phyloP scores from a whole-genome alignment of 2,329 filamentous ascomycete genomes.

The Parasarocladium wereldwijsianum region DNA sequence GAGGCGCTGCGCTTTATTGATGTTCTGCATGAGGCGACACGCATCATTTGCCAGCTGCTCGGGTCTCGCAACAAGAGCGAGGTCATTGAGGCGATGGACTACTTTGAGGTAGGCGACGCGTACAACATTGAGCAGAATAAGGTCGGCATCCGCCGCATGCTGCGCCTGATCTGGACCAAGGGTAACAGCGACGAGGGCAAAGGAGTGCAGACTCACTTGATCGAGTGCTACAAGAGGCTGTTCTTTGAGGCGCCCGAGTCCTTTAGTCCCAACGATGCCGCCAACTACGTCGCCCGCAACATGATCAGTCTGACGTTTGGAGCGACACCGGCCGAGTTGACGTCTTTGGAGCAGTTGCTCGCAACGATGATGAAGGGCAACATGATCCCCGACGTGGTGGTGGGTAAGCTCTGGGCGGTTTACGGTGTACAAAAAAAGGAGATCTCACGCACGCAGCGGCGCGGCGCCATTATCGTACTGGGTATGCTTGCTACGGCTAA shows the following conservation, averaged over 20 bases:
- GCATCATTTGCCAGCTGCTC: slow-evolving; percentile 70
- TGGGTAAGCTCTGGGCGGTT: slow-evolving; percentile 92
- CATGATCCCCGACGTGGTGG: slow-evolving; percentile 69
- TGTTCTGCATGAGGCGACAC: slow-evolving; percentile 70
- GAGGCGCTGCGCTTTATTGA: slow-evolving; percentile 91
- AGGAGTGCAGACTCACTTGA: slow-evolving; percentile 89
- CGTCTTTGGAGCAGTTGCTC: slow-evolving; percentile 84
- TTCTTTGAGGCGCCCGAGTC: slow-evolving; percentile 92
- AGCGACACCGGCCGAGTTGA: slow-evolving; percentile 85
- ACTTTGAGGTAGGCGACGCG: slow-evolving; percentile 86
- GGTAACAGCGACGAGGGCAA: slow-evolving; percentile 98
- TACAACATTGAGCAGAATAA: slow-evolving; percentile 94
- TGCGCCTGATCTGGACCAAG: slow-evolving; percentile 97
- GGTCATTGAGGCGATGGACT: slow-evolving; percentile 98
- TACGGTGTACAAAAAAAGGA: slow-evolving; percentile 90
- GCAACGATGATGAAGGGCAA: slow-evolving; percentile 96
- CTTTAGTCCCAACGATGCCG: slow-evolving; percentile 77
- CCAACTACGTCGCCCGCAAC: slow-evolving; percentile 90
- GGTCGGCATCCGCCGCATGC: slow-evolving; percentile 83
- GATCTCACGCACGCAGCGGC: slow-evolving; percentile 78
- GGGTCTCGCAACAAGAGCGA: slow-evolving; percentile 96
- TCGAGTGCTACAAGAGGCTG: slow-evolving; percentile 88
- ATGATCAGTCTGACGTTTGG: slow-evolving; percentile 99
- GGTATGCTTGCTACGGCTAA: slow-evolving; percentile 93
- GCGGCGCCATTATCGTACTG: slow-evolving; percentile 88